Evolutionary conservation across 345 rosid genomes (phyloP), one percentile per base, ranked within the genome.

Genomic region (Boechera retrofracta): DNA sequence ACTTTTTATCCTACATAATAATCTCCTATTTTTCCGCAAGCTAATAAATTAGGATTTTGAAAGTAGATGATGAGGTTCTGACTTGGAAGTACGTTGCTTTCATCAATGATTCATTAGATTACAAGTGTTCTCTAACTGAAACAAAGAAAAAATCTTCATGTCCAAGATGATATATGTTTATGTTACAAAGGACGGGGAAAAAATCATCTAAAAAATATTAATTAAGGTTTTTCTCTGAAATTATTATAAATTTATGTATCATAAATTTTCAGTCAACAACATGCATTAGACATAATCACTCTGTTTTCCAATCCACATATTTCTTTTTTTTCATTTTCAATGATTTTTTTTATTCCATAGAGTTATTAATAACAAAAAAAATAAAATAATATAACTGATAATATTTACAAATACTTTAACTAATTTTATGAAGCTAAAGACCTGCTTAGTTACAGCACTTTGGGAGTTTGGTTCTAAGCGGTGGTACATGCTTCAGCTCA

Each of bases 101-200:
- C 26, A 52, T 15, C 4, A 21, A 7, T 35, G 21, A 38, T 52
- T 51, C 59, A 35, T 53, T 67, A 52, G 13, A 64, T 28, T 44
- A 29, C 9, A 67, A 53, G 15, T 68, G 38, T 26, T 9, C 15
- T 24, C 51, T 69, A 41, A 69, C 53, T 16, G 26, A 26, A 53
- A 35, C 0, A 16, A 16, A 49, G 1, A 2, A 67, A 54, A 5
- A 16, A 1, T 5, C 12, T 0, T 12, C 60, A 21, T 21, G 58
- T 49, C 6, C 10, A 49, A 49, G 12, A 26, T 54, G 33, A 5
- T 10, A 10, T 26, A 11, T 28, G 56, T 21, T 11, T 24, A 51
- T 21, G 15, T 52, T 21, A 52, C 55, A 51, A 7, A 16, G 24
- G 53, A 48, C 10, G 12, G 10, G 41, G 0, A 39, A 38, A 7